Base-by-base conservation (phyloP, 371 early-diverging fungal species). In the Nematocida ausubeli region DNA sequence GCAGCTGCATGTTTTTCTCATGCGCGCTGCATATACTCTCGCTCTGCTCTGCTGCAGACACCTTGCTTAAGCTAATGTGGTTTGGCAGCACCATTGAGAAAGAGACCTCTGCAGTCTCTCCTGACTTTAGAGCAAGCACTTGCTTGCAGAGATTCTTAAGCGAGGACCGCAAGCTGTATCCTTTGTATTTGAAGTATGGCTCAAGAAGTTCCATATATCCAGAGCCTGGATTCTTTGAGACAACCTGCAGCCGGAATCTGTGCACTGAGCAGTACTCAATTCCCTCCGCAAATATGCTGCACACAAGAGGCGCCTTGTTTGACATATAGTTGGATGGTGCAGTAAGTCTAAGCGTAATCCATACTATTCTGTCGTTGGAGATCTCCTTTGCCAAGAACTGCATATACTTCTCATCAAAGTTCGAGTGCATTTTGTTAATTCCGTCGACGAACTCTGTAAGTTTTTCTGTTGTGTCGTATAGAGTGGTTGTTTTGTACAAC, bases 211-310 rank as follows among this genome's bases (percentile, higher is more conserved):
- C 66, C 24, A 50, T 49, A 44, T 19, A 49, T 19, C 19, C 32
- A 5, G 7, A 6, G 22, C 14, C 16, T 7, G 16, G 14, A 5
- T 3, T 1, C 16, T 63, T 3, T 28, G n/a, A 9, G 37, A 64
- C 12, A 22, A 19, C 39, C 12, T 49, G 65, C 51, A 72, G 35
- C 47, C 73, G 44, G 32, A 72, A 72, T 44, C 73, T 30, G 35
- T 72, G 73, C 28, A 51, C 64, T 24, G 22, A 14, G 51, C 64
- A 63, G 6, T 6, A 16, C 14, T 35, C 14, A 26, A 37, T n/a
- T 16, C 64, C 56, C 47, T 72, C 65, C 26, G 47, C 65, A 47
- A 72, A 49, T 28, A 72, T 35, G 30, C 62, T 58, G 52, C 64
- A 60, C 22, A 72, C 50, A 73, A 72, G n/a, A 7, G 73, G 73